Conservation (phyloP, 768 basidiomycete genomes). For the Pisolithus tinctorius region DNA sequence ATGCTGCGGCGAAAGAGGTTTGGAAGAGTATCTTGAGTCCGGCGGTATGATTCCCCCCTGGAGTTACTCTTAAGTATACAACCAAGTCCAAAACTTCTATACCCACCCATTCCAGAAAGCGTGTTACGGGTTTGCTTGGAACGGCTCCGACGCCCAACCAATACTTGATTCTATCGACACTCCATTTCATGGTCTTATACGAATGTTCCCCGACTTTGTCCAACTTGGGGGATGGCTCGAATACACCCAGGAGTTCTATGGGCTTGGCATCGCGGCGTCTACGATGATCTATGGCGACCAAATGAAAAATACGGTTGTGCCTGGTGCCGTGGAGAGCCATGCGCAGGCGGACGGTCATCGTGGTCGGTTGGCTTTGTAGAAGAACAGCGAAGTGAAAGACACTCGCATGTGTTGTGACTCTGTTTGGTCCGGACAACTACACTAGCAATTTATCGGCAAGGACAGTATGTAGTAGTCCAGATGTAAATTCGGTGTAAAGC, state of each 20-base stretch:
- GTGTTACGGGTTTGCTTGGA: constrained; percentile 73
- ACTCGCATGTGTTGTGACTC: neutral
- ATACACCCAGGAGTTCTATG: constrained; percentile 80
- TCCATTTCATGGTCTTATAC: constrained; percentile 81
- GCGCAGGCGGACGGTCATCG: constrained; percentile 81
- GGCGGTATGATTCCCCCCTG: constrained; percentile 61
- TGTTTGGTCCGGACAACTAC: neutral
- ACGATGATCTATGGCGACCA: constrained; percentile 75
- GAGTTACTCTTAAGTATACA: constrained; percentile 1
- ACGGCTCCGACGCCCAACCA: constrained; percentile 84
- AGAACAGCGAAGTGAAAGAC: neutral
- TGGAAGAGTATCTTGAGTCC: constrained; percentile 48
- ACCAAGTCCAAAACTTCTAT: neutral
- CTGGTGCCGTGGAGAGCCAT: constrained; percentile 75
- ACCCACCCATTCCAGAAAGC: constrained; percentile 67
- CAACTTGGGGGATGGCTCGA: constrained; percentile 57
- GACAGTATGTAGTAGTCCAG: neutral
- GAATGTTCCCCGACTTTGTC: constrained; percentile 28
- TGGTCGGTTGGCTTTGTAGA: constrained; percentile 1
- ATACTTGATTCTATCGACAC: constrained; percentile 80
- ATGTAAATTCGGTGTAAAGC: neutral
- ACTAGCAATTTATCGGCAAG: neutral
- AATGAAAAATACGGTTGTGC: constrained; percentile 71
- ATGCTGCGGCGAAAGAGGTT: constrained; percentile 16
- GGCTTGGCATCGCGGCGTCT: constrained; percentile 78